Evolutionary conservation across 495 filamentous ascomycete species (phyloP), one percentile per base, ranked within the genome.

Genomic region (Oleoguttula mirabilis): DNA sequence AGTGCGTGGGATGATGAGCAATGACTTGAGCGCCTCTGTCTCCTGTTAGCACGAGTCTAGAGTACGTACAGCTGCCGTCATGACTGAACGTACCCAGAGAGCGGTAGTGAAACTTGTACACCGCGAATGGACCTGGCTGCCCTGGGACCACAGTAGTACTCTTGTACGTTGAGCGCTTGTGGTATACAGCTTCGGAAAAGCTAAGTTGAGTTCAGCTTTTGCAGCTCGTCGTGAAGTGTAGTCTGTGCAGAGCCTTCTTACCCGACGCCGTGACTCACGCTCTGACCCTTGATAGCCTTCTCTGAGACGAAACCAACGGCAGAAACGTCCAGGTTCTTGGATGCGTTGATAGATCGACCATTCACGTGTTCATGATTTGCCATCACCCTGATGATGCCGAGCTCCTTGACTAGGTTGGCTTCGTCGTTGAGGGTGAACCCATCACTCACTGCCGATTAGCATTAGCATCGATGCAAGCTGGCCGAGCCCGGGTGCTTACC

Each of bases 1-100:
- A 0, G 48, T 51, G 21, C 39, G 48, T 30, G 35, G 35, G 30
- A 51, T 51, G 42, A 51, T 51, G 20, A 39, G 27, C 34, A 51
- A 25, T 12, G 42, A 35, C 24, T 47, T 41, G 10, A 47, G 44
- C 12, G 21, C 32, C 20, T 11, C 27, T 37, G 10, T 33, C 14
- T 8, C 21, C 4, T 10, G 36, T 30, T n/a, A 30, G 8, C 27
- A 30, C 8, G n/a, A 30, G 27, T 30, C 8, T 30, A 8, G 8
- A 30, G 6, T 36, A 17, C 8, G 10, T 7, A 36, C 32, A 36
- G 32, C 15, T 10, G 8, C 8, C 27, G n/a, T n/a, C n/a, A 30
- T 30, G 27, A 30, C 14, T 14, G 8, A 30, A 30, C 32, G 6
- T 35, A 15, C 32, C 32, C 8, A 15, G 16, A 7, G 32, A 35